phyloP scores from a whole-genome alignment of 768 basidiomycete genomes.

The Auricularia cornea region DNA sequence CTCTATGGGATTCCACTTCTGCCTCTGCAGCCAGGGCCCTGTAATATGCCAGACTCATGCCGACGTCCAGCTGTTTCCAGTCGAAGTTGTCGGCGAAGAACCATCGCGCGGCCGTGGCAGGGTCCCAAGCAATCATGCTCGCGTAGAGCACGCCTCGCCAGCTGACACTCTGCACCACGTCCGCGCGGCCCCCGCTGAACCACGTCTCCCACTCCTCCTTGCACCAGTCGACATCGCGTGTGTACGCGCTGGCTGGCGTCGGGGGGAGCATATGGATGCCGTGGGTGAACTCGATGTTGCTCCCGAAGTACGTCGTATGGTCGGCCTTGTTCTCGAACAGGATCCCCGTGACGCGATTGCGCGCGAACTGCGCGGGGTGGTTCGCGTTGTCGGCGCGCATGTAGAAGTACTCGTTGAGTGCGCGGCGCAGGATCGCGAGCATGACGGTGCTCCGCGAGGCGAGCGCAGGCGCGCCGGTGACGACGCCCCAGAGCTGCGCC shows the following conservation, averaged over 20 bases:
- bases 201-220: conserved; percentile 4
- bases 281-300: conserved; percentile 5
- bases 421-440: conserved; percentile 3
- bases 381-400: conserved; percentile 1
- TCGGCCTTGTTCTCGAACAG: conserved; percentile 6
- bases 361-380: conserved; percentile 3
- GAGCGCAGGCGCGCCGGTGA: background rate
- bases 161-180: background rate
- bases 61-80: background rate
- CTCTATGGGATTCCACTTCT: no score
- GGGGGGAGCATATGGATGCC: conserved; percentile 7
- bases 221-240: background rate
- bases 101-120: background rate
- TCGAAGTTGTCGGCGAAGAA: background rate
- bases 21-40: background rate
- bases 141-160: background rate
- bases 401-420: background rate
- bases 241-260: conserved; percentile 1
- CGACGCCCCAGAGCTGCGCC: background rate
- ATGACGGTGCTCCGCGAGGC: background rate
- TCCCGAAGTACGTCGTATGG: conserved; percentile 6
- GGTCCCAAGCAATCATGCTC: background rate
- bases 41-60: background rate
- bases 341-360: conserved; percentile 5
- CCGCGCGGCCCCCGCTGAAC: background rate